Evolutionary conservation across 1,284 basidiomycete species (phyloP).

Genomic region (Vanrija humicola): DNA sequence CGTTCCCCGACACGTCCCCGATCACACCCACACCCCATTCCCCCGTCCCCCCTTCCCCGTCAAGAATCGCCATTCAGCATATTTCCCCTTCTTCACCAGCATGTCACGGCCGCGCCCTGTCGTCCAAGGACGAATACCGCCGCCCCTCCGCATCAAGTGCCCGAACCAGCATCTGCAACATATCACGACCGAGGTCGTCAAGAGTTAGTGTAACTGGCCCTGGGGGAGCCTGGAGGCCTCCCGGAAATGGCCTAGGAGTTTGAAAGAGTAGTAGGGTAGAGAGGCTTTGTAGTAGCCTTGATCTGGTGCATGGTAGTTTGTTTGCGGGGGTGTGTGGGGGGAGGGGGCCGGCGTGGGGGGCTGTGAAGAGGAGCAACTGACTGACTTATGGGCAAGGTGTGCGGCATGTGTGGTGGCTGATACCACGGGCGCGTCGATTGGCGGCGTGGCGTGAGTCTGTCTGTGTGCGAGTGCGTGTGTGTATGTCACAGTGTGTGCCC

Average conservation of each 20-base stretch:
- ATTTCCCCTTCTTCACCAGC: slow-evolving; percentile 8
- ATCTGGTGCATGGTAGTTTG: slow-evolving; percentile 15
- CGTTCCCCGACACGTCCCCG: slow-evolving; percentile 4
- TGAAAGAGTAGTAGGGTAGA: slow-evolving; percentile 12
- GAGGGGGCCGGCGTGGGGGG: background rate
- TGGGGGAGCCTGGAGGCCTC: slow-evolving; percentile 1
- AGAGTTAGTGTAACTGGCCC: slow-evolving; percentile 4
- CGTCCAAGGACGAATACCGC: slow-evolving; percentile 44
- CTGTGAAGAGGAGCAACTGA: background rate
- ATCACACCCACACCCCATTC: background rate
- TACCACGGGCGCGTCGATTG: no score
- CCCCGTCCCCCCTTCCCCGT: background rate
- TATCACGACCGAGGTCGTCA: slow-evolving; percentile 9
- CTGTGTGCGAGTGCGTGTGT: no score
- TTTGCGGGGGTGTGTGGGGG: background rate
- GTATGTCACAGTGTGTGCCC: no score
- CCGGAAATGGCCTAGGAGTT: slow-evolving; percentile 4
- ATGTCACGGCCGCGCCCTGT: slow-evolving; percentile 43
- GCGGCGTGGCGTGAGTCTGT: no score
- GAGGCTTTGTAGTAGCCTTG: background rate
- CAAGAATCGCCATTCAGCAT: slow-evolving; percentile 9
- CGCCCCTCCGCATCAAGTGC: slow-evolving; percentile 24
- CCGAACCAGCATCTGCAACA: slow-evolving; percentile 16
- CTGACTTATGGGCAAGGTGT: background rate
- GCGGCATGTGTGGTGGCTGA: background rate